Evolutionary conservation across 208 protist genomes (phyloP), one percentile per base, ranked within the genome.

Genomic region (Acanthamoeba healyi): DNA sequence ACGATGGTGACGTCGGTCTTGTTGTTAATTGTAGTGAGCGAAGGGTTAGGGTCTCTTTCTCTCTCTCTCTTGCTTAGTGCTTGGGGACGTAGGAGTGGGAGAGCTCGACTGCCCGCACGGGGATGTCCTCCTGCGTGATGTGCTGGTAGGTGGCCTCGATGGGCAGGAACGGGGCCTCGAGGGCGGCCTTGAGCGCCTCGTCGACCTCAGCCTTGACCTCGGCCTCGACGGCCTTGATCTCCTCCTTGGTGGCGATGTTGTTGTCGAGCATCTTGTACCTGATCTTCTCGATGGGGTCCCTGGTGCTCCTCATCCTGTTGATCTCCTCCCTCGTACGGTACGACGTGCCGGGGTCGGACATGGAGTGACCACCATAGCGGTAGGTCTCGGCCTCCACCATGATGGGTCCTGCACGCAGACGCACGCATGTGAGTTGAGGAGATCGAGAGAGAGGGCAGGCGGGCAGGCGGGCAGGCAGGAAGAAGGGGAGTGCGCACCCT

Each of bases 261-360:
- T 98, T 96, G 40, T 97, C 77, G 0, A 98, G 51, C 63, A 99
- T 96, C 56, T 98, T 96, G 24, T 97, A 93, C 94, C 97, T 97
- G 95, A 99, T 96, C 89, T 98, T 97, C 56, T 97, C 96, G 93
- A 99, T 98, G 81, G 98, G 98, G 94, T 99, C 98, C 88, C 97
- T 97, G 54, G 96, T 96, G 65, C 96, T 95, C 95, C 98, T 98
- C 56, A 99, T 98, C 58, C 97, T 88, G 92, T 98, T 96, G 63
- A 99, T 98, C 94, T 99, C 99, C 26, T 98, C 98, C 95, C 99
- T 98, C 56, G 97, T 98, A 96, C 99, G 98, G 97, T 99, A 99
- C 61, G 98, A 97, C 84, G 97, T 99, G 94, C 99, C 99, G 58
- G 99, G 99, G 97, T 99, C 99, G 51, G 98, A 99, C 99, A 99